Evolutionary conservation across 2,329 filamentous ascomycete species (phyloP).

Genomic region (Fusarium nelsonii): DNA sequence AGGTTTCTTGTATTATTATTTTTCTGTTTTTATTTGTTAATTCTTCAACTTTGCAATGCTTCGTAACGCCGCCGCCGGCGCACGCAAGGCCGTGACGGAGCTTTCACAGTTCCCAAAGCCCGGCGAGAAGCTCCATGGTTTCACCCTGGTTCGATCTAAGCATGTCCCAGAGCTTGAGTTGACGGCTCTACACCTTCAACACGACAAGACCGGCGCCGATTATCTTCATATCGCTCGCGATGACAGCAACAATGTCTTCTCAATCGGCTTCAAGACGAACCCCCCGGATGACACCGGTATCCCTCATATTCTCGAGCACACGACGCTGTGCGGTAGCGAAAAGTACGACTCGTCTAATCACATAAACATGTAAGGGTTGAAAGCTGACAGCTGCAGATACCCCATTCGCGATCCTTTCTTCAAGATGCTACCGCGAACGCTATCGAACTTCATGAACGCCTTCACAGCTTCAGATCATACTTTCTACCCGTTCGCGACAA

Average conservation of each 20-base stretch:
- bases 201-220: conserved; percentile 95
- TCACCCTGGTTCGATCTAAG: conserved; percentile 89
- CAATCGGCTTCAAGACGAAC: conserved; percentile 99
- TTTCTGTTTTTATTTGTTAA: neutral
- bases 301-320: conserved; percentile 97
- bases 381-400: conserved; percentile 69
- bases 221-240: conserved; percentile 95
- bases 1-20: conserved; percentile 40
- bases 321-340: conserved; percentile 93
- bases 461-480: conserved; percentile 97
- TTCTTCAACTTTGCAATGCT: conserved; percentile 57
- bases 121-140: conserved; percentile 91
- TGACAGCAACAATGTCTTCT: conserved; percentile 99
- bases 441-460: conserved; percentile 99
- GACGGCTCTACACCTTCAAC: conserved; percentile 88
- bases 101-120: conserved; percentile 80
- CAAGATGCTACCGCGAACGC: conserved; percentile 97
- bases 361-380: neutral
- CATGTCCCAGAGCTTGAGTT: conserved; percentile 94
- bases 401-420: conserved; percentile 99
- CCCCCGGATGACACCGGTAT: conserved; percentile 96
- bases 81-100: conserved; percentile 77
- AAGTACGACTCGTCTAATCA: conserved; percentile 68
- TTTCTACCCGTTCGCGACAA: conserved; percentile 97
- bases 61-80: conserved; percentile 64